Conservation (phyloP, 2,329 filamentous ascomycete genomes). For the Pseudogymnoascus sp. region DNA sequence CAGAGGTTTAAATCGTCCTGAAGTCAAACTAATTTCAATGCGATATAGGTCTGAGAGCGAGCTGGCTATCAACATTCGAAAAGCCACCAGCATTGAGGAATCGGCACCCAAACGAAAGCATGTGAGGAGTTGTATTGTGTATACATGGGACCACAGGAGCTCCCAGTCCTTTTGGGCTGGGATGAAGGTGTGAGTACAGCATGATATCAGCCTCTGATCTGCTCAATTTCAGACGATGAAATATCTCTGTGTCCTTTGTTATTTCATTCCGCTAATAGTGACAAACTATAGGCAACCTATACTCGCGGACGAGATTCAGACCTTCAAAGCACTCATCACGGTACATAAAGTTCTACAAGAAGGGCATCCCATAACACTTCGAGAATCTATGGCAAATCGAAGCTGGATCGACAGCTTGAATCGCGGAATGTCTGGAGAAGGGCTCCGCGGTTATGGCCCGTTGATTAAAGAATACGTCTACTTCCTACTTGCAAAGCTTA, state of each 20-base stretch:
- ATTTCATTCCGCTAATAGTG: slow-evolving; percentile 9
- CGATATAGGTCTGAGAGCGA: slow-evolving; percentile 56
- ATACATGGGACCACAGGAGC: slow-evolving; percentile 98
- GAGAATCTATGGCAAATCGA: slow-evolving; percentile 81
- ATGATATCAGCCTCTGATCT: not conserved
- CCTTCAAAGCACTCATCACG: slow-evolving; percentile 96
- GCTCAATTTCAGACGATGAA: not conserved
- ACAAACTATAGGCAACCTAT: slow-evolving; percentile 71
- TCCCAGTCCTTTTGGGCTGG: slow-evolving; percentile 93
- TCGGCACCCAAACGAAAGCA: slow-evolving; percentile 74
- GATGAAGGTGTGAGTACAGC: slow-evolving; percentile 79
- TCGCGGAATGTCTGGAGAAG: slow-evolving; percentile 73
- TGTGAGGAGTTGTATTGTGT: slow-evolving; percentile 95
- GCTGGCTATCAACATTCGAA: slow-evolving; percentile 61
- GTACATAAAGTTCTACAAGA: slow-evolving; percentile 97
- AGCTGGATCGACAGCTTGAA: slow-evolving; percentile 90
- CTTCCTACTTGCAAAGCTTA: slow-evolving; percentile 86
- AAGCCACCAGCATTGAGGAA: slow-evolving; percentile 61
- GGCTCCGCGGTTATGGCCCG: slow-evolving; percentile 80
- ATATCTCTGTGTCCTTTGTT: not conserved
- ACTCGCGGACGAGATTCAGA: slow-evolving; percentile 95
- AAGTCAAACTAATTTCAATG: not conserved
- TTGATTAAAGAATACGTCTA: slow-evolving; percentile 96
- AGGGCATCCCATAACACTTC: slow-evolving; percentile 79
- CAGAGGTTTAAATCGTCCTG: not conserved